Evolutionary conservation across 2,329 filamentous ascomycete species (phyloP).

Genomic region (Xylariaceae sp.): DNA sequence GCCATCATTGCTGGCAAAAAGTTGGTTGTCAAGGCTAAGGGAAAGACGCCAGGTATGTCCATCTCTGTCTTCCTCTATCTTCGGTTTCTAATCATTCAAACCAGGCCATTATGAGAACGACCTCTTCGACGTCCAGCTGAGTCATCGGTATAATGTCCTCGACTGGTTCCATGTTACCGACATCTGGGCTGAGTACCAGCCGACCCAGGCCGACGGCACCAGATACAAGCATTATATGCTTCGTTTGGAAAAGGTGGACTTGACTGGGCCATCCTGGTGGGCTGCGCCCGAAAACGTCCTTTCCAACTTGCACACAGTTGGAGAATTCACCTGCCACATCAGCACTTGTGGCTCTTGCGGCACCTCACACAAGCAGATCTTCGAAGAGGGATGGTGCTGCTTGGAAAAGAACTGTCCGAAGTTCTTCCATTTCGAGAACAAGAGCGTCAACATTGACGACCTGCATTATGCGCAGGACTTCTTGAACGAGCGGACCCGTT

Average conservation of each 20-base stretch:
- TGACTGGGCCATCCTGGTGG: constrained; percentile 54
- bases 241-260: constrained; percentile 59
- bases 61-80: neutral
- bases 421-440: constrained; percentile 41
- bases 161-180: constrained; percentile 64
- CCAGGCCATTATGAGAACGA: constrained; percentile 39
- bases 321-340: constrained; percentile 23
- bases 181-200: constrained; percentile 58
- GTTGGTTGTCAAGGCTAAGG: neutral
- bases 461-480: constrained; percentile 53
- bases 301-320: constrained; percentile 28
- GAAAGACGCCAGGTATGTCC: neutral
- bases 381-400: constrained; percentile 29
- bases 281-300: constrained; percentile 30
- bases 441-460: constrained; percentile 18
- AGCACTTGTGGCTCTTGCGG: constrained; percentile 38
- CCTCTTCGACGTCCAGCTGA: constrained; percentile 42
- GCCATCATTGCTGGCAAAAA: constrained; percentile 13
- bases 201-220: constrained; percentile 31
- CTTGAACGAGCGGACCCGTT: constrained; percentile 46
- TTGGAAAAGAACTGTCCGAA: constrained; percentile 35
- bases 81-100: constrained; percentile 1
- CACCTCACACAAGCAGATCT: constrained; percentile 34
- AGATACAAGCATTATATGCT: constrained; percentile 42
- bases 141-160: constrained; percentile 58